phyloP scores from a whole-genome alignment of 2,329 filamentous ascomycete genomes.

The Harringtonia aguacate region DNA sequence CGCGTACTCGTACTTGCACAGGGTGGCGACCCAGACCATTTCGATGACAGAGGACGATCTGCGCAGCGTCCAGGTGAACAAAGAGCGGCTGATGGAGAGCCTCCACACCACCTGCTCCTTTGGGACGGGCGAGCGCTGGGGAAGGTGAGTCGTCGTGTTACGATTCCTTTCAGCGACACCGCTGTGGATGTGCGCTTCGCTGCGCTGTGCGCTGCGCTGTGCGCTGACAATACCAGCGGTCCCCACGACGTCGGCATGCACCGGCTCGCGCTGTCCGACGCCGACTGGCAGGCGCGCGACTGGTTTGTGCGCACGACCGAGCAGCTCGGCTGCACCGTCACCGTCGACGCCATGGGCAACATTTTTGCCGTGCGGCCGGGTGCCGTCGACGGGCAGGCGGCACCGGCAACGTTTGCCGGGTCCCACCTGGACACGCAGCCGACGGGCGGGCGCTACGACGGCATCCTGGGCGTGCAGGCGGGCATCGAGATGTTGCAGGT shows the following conservation, averaged over 20 bases:
- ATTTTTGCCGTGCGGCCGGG: constrained; percentile 66
- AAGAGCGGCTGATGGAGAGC: constrained; percentile 7
- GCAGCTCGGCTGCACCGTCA: constrained; percentile 54
- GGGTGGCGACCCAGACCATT: too few relatives aligned
- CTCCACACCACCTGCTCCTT: constrained; percentile 11
- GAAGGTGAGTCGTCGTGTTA: constrained; percentile 46
- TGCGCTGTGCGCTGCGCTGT: too few relatives aligned
- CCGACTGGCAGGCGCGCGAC: constrained; percentile 60
- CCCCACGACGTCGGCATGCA: constrained; percentile 66
- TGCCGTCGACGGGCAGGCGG: constrained; percentile 39
- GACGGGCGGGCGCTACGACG: constrained; percentile 59
- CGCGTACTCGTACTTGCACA: too few relatives aligned
- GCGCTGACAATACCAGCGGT: constrained; percentile 23
- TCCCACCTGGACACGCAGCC: constrained; percentile 60
- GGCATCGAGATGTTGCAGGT: constrained; percentile 63
- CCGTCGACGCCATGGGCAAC: constrained; percentile 70
- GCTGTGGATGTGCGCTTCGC: too few relatives aligned
- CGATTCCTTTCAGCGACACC: too few relatives aligned
- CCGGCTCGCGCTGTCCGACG: constrained; percentile 59
- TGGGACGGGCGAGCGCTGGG: constrained; percentile 48
- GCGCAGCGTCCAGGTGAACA: constrained; percentile 5
- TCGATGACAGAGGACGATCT: neutral
- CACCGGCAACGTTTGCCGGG: constrained; percentile 64
- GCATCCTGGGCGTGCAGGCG: constrained; percentile 63
- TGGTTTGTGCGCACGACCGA: constrained; percentile 62